Conservation (phyloP, 2,329 filamentous ascomycete species). For the Scedosporium boydii region DNA sequence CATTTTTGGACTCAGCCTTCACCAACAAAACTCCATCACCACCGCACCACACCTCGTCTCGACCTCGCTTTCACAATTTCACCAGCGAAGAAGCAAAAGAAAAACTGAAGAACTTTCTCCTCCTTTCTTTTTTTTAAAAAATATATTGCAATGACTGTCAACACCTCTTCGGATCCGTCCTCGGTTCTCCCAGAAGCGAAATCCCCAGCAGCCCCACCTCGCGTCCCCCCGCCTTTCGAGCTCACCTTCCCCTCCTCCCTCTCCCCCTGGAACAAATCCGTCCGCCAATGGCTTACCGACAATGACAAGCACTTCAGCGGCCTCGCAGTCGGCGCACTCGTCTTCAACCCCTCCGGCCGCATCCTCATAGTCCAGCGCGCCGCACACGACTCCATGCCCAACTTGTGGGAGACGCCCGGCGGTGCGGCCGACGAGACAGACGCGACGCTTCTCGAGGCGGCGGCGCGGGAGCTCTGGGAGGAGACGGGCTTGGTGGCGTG, state of each 20-base stretch:
- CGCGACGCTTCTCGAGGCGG: conserved; percentile 28
- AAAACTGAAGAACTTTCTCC: not conserved
- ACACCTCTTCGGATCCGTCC: not conserved
- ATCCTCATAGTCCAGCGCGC: conserved; percentile 38
- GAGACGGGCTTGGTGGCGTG: conserved; percentile 30
- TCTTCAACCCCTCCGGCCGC: conserved; percentile 22
- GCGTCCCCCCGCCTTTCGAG: conserved; percentile 8
- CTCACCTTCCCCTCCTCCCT: conserved; percentile 12
- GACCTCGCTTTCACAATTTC: no score
- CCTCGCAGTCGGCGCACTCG: conserved; percentile 22
- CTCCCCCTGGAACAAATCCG: conserved; percentile 11
- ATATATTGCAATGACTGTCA: not conserved
- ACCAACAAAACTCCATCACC: no score
- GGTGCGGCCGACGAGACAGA: conserved; percentile 35
- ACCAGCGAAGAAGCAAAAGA: not conserved
- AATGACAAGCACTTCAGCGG: conserved; percentile 12
- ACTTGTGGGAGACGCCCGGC: conserved; percentile 39
- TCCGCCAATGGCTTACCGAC: conserved; percentile 10
- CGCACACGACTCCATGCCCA: conserved; percentile 31
- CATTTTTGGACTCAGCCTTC: no score
- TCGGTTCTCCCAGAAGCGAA: not conserved
- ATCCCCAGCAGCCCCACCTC: not conserved
- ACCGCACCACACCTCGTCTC: no score
- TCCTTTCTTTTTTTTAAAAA: not conserved
- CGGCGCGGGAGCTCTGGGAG: conserved; percentile 38